Conservation (phyloP, 768 basidiomycete species). For the Podaxis carcinomalis region DNA sequence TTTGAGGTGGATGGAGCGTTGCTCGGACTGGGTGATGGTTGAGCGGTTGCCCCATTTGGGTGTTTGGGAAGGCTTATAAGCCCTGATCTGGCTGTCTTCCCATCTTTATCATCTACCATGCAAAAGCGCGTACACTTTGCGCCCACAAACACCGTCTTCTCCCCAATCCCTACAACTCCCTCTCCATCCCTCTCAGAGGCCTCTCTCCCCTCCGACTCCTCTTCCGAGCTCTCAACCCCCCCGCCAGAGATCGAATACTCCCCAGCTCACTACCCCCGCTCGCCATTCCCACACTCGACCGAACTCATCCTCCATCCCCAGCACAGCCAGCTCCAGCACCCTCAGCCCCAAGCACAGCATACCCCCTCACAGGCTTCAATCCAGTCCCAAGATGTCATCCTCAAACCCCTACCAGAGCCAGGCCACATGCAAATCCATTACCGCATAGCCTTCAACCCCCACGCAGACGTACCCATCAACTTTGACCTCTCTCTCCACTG, state of each 20-base stretch:
- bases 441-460: constrained; percentile 35
- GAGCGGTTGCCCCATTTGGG: constrained; percentile 5
- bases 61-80: not conserved
- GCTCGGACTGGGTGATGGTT: not conserved
- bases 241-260: constrained; percentile 24
- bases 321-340: not conserved
- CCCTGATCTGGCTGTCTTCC: constrained; percentile 11
- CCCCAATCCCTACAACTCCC: constrained; percentile 27
- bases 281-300: constrained; percentile 26
- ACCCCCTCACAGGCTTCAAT: not conserved
- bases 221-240: constrained; percentile 33
- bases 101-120: constrained; percentile 17
- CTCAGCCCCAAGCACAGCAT: not conserved
- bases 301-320: constrained; percentile 19
- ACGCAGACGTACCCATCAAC: constrained; percentile 26
- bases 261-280: constrained; percentile 22
- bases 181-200: constrained; percentile 33
- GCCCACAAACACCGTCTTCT: constrained; percentile 31
- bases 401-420: not conserved
- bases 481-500: constrained; percentile 36
- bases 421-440: constrained; percentile 37
- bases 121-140: constrained; percentile 41
- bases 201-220: constrained; percentile 33
- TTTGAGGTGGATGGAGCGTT: not conserved
- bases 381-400: not conserved